phyloP scores from a whole-genome alignment of 148 eudicot species.

The Rhododendron ferrugineum region DNA sequence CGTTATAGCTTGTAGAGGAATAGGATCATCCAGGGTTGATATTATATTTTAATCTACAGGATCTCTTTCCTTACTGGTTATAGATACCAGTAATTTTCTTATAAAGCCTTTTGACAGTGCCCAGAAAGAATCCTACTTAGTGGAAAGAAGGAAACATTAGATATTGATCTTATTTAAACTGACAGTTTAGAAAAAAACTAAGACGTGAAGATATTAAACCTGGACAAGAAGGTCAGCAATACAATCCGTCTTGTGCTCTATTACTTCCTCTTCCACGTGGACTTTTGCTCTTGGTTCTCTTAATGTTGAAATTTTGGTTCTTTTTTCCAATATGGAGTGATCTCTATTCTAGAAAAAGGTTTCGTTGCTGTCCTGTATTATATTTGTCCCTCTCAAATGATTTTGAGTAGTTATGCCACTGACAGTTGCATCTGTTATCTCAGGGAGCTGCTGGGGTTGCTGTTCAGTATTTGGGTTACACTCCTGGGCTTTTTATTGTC shows the following conservation, averaged over 20 bases:
- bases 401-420: conserved; percentile 8
- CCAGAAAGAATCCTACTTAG: not conserved
- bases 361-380: not conserved
- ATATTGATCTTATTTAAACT: not conserved
- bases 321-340: not conserved
- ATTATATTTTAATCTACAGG: not conserved
- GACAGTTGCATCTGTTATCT: conserved; percentile 30
- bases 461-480: conserved; percentile 84
- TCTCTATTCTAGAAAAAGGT: not conserved
- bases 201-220: not conserved
- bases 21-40: not conserved
- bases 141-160: not conserved
- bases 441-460: conserved; percentile 95
- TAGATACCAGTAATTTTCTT: not conserved
- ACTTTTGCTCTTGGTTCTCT: not conserved
- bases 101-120: not conserved
- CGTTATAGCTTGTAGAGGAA: not conserved
- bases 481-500: conserved; percentile 94
- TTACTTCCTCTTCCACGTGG: not conserved
- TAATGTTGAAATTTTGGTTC: not conserved
- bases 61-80: not conserved
- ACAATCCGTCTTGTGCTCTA: not conserved
- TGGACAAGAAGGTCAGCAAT: too few relatives aligned
- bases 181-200: not conserved
- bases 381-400: not conserved